phyloP scores from a whole-genome alignment of 495 filamentous ascomycete species.

The Penicillium robsamsonii region DNA sequence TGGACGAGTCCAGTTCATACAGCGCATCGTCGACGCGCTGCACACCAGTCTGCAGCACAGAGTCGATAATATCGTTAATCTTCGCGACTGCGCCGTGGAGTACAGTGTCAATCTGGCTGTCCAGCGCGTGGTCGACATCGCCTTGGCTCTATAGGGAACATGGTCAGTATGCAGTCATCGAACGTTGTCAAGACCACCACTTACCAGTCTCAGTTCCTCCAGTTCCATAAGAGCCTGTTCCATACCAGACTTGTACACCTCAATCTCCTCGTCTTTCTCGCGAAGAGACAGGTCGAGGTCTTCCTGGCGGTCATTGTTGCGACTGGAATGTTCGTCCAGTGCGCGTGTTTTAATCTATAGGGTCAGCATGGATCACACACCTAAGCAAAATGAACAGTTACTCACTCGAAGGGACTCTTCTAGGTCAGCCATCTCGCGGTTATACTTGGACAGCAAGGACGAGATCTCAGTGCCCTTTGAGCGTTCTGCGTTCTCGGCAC shows the following conservation, averaged over 20 bases:
- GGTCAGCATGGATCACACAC: conserved; percentile 20
- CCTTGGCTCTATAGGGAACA: conserved; percentile 52
- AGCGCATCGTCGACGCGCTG: conserved; percentile 94
- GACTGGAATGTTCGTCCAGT: conserved; percentile 77
- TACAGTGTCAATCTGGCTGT: conserved; percentile 86
- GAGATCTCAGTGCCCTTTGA: conserved; percentile 93
- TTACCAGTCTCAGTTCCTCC: conserved; percentile 70
- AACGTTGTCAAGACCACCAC: neutral
- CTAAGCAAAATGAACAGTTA: conserved; percentile 1
- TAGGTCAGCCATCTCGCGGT: conserved; percentile 92
- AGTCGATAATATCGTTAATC: conserved; percentile 97
- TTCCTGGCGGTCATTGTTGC: conserved; percentile 73
- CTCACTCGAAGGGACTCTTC: conserved; percentile 80
- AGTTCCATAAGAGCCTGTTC: conserved; percentile 90
- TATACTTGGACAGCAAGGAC: conserved; percentile 90
- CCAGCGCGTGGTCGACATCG: conserved; percentile 76
- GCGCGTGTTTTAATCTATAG: conserved; percentile 72
- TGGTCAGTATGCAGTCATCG: neutral
- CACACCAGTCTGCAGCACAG: conserved; percentile 89
- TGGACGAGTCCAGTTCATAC: conserved; percentile 94
- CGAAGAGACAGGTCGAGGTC: conserved; percentile 80
- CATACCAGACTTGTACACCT: conserved; percentile 95
- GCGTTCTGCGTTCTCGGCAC: conserved; percentile 87
- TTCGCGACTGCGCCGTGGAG: conserved; percentile 82
- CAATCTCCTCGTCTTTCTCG: conserved; percentile 95